phyloP scores from a whole-genome alignment of 768 basidiomycete genomes.

The Suillus ampliporus region DNA sequence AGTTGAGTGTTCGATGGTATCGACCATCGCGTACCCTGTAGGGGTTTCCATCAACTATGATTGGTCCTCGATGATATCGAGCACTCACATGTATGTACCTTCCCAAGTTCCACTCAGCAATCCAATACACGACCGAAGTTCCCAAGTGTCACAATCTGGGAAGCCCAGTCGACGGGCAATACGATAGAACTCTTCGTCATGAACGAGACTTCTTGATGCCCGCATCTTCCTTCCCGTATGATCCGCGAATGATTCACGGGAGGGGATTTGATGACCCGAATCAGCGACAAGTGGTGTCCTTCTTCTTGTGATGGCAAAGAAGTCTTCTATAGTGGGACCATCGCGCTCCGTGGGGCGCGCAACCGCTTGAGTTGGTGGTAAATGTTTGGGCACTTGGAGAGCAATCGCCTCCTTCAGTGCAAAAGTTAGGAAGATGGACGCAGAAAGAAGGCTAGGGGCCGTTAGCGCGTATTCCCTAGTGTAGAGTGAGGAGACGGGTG shows the following conservation, averaged over 20 bases:
- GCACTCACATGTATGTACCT: slow-evolving; percentile 59
- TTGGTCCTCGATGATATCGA: slow-evolving; percentile 28
- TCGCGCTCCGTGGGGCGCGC: slow-evolving; percentile 49
- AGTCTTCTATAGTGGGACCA: slow-evolving; percentile 63
- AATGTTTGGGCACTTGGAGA: slow-evolving; percentile 52
- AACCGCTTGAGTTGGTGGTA: slow-evolving; percentile 53
- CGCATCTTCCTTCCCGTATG: slow-evolving; percentile 36
- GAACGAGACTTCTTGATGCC: slow-evolving; percentile 38
- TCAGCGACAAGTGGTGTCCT: slow-evolving; percentile 59
- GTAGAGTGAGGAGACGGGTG: slow-evolving; percentile 20
- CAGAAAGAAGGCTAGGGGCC: slow-evolving; percentile 45
- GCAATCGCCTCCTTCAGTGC: slow-evolving; percentile 53
- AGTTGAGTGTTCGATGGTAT: slow-evolving; percentile 1
- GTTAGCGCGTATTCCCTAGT: slow-evolving; percentile 26
- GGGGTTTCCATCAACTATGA: neutral
- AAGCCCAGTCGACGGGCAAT: slow-evolving; percentile 24
- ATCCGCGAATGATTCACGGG: slow-evolving; percentile 38
- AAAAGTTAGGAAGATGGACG: slow-evolving; percentile 59
- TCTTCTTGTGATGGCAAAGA: slow-evolving; percentile 45
- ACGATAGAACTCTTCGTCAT: slow-evolving; percentile 47
- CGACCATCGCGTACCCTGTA: slow-evolving; percentile 4
- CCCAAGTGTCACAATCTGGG: slow-evolving; percentile 27
- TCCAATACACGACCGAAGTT: slow-evolving; percentile 44
- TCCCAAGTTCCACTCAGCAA: slow-evolving; percentile 64
- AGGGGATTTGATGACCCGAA: slow-evolving; percentile 32